These are phyloP conservation scores for Ceratocystis eucalypticola DNA, from an alignment of 2,329 filamentous ascomycete species.

Conservation along the genomic window DNA sequence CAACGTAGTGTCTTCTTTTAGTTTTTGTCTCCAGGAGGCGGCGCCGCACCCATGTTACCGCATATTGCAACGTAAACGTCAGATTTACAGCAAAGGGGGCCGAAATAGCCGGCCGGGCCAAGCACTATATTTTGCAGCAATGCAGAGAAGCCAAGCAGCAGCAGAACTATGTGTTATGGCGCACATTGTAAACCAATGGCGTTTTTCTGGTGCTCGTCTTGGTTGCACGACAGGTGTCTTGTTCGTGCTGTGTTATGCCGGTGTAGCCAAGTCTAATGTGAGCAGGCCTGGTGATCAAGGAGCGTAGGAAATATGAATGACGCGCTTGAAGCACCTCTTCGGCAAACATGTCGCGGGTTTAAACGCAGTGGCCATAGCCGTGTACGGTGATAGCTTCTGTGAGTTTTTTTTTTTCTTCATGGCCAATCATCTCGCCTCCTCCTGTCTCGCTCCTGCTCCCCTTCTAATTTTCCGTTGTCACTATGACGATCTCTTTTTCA, in stretches of 20 bases:
- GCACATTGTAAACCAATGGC: neutral
- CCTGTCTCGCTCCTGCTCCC: neutral
- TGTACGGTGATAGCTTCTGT: neutral
- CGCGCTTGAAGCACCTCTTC: neutral
- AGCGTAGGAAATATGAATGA: neutral
- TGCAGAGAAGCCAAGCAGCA: neutral
- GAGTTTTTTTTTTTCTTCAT: too few relatives aligned
- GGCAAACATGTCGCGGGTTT: too few relatives aligned
- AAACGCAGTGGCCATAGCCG: too few relatives aligned
- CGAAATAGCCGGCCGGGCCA: neutral
- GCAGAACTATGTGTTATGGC: neutral
- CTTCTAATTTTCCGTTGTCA: neutral
- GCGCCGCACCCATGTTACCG: neutral
- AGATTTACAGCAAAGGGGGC: neutral
- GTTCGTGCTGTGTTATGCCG: neutral
- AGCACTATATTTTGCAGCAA: neutral
- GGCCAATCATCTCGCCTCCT: neutral
- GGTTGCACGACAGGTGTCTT: neutral
- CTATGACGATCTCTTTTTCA: conserved; percentile 13
- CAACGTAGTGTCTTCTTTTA: neutral
- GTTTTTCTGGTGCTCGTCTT: neutral
- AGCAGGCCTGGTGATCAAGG: neutral
- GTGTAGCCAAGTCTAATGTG: neutral
- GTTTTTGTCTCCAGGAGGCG: neutral
- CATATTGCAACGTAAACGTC: neutral